phyloP scores from a whole-genome alignment of 1,139 yeast genomes.

The Pneumocystis sp. region DNA sequence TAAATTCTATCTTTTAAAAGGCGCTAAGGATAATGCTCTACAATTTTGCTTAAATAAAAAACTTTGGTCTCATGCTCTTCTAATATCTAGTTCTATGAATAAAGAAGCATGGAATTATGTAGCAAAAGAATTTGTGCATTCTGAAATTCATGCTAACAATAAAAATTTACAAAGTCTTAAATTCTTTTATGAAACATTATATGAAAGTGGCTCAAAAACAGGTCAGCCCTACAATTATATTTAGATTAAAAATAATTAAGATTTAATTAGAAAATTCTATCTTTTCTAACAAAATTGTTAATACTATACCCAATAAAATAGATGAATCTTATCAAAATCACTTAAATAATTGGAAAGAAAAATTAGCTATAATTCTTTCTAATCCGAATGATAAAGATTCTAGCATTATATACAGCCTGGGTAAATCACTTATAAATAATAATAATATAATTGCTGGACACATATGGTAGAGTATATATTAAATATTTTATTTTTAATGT shows the following conservation, averaged over 20 bases:
- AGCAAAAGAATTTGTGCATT: constrained; percentile 36
- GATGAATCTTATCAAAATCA: constrained; percentile 1
- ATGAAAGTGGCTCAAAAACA: constrained; percentile 46
- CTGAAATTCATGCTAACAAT: constrained; percentile 27
- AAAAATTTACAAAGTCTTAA: constrained; percentile 41
- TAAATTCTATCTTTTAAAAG: constrained; percentile 30
- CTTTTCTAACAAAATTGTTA: background rate
- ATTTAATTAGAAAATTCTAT: constrained; percentile 2
- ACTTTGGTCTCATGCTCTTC: constrained; percentile 66
- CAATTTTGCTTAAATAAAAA: constrained; percentile 44
- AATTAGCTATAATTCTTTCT: constrained; percentile 22
- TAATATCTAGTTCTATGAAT: constrained; percentile 54
- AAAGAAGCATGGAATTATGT: constrained; percentile 46
- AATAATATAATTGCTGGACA: constrained; percentile 25
- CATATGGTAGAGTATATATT: constrained; percentile 13
- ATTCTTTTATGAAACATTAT: constrained; percentile 44
- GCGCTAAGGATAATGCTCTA: constrained; percentile 55
- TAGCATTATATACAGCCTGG: constrained; percentile 24
- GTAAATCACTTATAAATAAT: constrained; percentile 20
- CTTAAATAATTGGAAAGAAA: constrained; percentile 24
- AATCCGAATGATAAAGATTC: constrained; percentile 22
- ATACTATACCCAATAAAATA: constrained; percentile 1
- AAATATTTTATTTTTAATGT: background rate
- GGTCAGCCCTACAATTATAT: constrained; percentile 31
- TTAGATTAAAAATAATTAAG: background rate